Evolutionary conservation across 1,139 yeast species (phyloP).

Genomic region (Tardiomyces blankii): DNA sequence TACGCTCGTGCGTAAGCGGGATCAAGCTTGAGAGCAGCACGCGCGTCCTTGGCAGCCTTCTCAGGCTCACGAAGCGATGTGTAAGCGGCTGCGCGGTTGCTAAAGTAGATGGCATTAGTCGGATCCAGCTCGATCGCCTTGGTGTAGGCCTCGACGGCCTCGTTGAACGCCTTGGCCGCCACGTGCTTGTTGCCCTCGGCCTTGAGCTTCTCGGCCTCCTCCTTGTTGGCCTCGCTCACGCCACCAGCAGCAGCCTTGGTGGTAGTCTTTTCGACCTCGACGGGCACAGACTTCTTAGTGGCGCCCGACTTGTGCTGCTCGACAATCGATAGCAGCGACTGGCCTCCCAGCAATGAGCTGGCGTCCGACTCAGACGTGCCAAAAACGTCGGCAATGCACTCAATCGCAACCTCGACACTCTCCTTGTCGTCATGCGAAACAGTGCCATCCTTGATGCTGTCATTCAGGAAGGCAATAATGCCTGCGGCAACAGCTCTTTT

Average conservation of each 20-base stretch:
- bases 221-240: constrained; percentile 42
- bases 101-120: constrained; percentile 69
- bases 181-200: constrained; percentile 83
- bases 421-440: constrained; percentile 74
- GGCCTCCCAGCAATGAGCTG: constrained; percentile 37
- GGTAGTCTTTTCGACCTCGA: constrained; percentile 33
- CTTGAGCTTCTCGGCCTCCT: constrained; percentile 74
- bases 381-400: constrained; percentile 83
- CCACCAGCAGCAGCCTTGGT: constrained; percentile 19
- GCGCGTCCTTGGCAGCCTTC: constrained; percentile 75
- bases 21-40: constrained; percentile 65
- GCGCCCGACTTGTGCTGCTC: constrained; percentile 7
- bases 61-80: constrained; percentile 68
- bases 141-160: constrained; percentile 68
- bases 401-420: constrained; percentile 91
- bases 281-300: constrained; percentile 6
- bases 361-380: constrained; percentile 41
- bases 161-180: constrained; percentile 62
- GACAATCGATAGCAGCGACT: constrained; percentile 31
- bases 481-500: constrained; percentile 64
- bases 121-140: constrained; percentile 68
- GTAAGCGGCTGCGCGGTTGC: constrained; percentile 96
- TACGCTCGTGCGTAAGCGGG: constrained; percentile 84
- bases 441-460: constrained; percentile 48
- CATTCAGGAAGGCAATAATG: constrained; percentile 60